Conservation (phyloP, 371 early-diverging fungal genomes). For the Nematocida sp. region DNA sequence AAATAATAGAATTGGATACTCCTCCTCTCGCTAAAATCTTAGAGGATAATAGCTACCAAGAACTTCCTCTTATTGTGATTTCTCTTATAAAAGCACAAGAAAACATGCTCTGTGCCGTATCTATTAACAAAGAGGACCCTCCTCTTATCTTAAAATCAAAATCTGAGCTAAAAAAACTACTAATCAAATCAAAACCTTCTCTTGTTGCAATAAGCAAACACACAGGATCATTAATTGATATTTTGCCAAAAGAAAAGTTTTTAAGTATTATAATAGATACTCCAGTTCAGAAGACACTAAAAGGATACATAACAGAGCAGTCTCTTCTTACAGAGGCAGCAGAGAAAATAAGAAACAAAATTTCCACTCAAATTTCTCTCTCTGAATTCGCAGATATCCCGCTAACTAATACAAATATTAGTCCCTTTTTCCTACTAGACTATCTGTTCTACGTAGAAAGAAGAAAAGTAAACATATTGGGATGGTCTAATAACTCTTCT, state of each 20-base stretch:
- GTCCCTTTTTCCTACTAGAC: constrained; percentile 2
- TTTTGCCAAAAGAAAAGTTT: not conserved
- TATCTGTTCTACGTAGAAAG: constrained; percentile 31
- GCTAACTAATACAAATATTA: not conserved
- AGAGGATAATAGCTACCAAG: not conserved
- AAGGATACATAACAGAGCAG: not conserved
- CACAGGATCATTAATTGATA: not conserved
- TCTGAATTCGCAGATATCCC: constrained; percentile 20
- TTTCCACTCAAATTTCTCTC: not conserved
- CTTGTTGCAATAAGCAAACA: not conserved
- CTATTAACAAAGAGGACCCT: not conserved
- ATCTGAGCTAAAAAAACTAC: not conserved
- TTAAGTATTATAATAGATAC: not conserved
- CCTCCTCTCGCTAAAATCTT: not conserved
- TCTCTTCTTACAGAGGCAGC: not conserved
- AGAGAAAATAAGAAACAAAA: not conserved
- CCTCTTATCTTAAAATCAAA: not conserved
- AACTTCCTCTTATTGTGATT: constrained; percentile 2
- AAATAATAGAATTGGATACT: constrained; percentile 28
- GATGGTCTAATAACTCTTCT: constrained; percentile 7
- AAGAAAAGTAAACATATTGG: constrained; percentile 20
- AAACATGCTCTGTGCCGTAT: constrained; percentile 4
- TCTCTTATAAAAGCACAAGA: not conserved
- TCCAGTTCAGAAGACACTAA: not conserved
- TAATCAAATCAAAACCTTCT: not conserved